These are phyloP conservation scores for Brassica hybrid DNA, from an alignment of 441 rosid genomes.

Conservation along the genomic window DNA sequence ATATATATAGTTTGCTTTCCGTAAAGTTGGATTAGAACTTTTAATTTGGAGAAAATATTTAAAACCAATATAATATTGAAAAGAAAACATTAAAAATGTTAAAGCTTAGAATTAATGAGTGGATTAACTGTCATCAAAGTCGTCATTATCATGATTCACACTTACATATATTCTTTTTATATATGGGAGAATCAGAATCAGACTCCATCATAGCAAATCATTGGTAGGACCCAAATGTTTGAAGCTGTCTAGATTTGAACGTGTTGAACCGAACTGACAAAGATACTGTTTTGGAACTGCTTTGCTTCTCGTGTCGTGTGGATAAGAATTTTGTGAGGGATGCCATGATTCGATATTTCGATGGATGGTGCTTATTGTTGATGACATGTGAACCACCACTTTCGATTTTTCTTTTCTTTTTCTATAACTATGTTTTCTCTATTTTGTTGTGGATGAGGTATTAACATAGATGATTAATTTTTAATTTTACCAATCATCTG, in stretches of 20 bases:
- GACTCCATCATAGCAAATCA: constrained; percentile 41
- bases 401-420: background rate
- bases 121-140: constrained; percentile 36
- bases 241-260: constrained; percentile 27
- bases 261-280: constrained; percentile 41
- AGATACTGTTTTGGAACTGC: constrained; percentile 40
- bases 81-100: background rate
- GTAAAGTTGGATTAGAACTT: background rate
- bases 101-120: constrained; percentile 17
- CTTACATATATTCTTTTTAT: background rate
- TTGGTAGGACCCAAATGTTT: constrained; percentile 43
- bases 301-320: constrained; percentile 41
- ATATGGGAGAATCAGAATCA: constrained; percentile 24
- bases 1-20: background rate
- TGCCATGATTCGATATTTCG: constrained; percentile 34
- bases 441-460: constrained; percentile 20
- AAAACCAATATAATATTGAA: background rate
- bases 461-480: constrained; percentile 35
- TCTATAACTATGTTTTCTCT: background rate
- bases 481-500: constrained; percentile 52
- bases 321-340: constrained; percentile 41
- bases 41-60: background rate
- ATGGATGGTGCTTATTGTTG: constrained; percentile 35
- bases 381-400: constrained; percentile 50
- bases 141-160: constrained; percentile 38